These are phyloP conservation scores for Solanum phureja DNA, from an alignment of 257 asterid genomes.

Conservation along the genomic window DNA sequence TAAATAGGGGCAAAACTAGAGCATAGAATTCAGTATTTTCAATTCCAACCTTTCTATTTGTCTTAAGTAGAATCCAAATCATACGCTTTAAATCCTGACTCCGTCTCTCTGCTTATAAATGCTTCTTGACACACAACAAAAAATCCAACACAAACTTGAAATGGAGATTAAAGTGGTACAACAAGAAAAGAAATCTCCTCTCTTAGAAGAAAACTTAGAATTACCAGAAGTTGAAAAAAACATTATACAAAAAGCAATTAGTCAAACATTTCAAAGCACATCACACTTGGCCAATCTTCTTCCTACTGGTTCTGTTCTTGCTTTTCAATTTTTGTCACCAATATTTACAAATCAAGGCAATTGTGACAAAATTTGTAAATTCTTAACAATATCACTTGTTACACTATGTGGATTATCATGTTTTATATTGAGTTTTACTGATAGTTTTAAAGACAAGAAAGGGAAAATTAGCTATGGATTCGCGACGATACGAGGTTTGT, in stretches of 20 bases:
- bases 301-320: constrained; percentile 82
- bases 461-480: constrained; percentile 67
- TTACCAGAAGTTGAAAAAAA: constrained; percentile 48
- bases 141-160: neutral
- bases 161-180: constrained; percentile 57
- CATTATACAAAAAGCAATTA: constrained; percentile 66
- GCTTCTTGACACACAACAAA: neutral
- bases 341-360: constrained; percentile 67
- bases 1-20: neutral
- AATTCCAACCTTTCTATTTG: too few relatives aligned
- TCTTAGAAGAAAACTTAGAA: constrained; percentile 17
- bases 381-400: constrained; percentile 45
- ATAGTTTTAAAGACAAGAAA: constrained; percentile 67
- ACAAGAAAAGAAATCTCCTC: constrained; percentile 25
- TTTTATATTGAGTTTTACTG: constrained; percentile 57
- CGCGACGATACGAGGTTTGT: constrained; percentile 58
- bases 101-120: neutral
- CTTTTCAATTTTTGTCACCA: constrained; percentile 67
- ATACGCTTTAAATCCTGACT: neutral
- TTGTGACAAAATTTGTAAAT: constrained; percentile 46
- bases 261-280: constrained; percentile 76
- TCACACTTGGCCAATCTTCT: constrained; percentile 78
- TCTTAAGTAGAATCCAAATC: neutral
- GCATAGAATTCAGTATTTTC: too few relatives aligned
- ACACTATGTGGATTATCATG: constrained; percentile 61